phyloP scores from a whole-genome alignment of 352 stramenopile genomes.

The Phytopythium helicoides region DNA sequence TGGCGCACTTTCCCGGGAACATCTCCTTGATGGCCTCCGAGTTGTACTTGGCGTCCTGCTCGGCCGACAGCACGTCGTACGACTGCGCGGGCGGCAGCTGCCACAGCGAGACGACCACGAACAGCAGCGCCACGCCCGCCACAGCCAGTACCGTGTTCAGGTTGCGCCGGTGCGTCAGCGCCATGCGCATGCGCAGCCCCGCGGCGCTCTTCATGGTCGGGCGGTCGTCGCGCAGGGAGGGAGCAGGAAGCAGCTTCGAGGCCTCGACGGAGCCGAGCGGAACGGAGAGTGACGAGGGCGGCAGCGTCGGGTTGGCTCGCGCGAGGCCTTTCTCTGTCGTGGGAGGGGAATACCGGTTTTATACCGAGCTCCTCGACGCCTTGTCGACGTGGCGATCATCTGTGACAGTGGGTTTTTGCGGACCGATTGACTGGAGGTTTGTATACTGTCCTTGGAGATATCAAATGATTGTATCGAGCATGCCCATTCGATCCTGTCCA shows the following conservation, averaged over 20 bases:
- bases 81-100: constrained; percentile 26
- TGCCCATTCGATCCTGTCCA: too few species aligned
- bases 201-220: constrained; percentile 51
- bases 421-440: too few species aligned
- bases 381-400: too few species aligned
- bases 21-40: constrained; percentile 46
- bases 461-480: too few species aligned
- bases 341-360: too few species aligned
- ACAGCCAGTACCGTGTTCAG: constrained; percentile 54
- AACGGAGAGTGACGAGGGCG: too few species aligned
- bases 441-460: too few species aligned
- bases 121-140: constrained; percentile 39
- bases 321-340: too few species aligned
- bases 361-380: too few species aligned
- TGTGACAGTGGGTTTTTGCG: too few species aligned
- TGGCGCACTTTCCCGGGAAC: constrained; percentile 72
- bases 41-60: constrained; percentile 36
- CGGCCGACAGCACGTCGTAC: constrained; percentile 27
- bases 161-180: constrained; percentile 58
- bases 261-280: too few species aligned
- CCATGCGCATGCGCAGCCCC: constrained; percentile 68
- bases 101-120: constrained; percentile 48
- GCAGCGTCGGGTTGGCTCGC: too few species aligned
- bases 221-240: not conserved
- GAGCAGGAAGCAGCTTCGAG: not conserved